A percentile compares a stretch with the other conserved stretches of the same genome.
phyloP scores from a whole-genome alignment of 257 asterid species.

The Solanum clarkiae region DNA sequence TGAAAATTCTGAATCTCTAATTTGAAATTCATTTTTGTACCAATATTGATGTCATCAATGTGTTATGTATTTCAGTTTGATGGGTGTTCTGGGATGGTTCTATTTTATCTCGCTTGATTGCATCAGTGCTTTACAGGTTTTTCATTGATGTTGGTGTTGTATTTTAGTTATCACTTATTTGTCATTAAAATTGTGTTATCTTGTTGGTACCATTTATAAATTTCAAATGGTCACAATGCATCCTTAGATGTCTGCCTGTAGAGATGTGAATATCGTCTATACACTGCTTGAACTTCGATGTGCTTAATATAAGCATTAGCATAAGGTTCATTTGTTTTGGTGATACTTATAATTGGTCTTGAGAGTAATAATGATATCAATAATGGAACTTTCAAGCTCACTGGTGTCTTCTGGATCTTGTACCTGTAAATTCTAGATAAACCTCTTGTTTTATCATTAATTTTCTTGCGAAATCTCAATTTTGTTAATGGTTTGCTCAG shows the following conservation, averaged over 20 bases:
- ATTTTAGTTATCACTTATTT: background rate
- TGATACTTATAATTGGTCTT: background rate
- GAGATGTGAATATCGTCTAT: background rate
- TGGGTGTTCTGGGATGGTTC: background rate
- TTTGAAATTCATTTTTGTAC: background rate
- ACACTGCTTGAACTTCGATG: background rate
- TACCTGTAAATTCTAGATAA: background rate
- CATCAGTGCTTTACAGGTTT: background rate
- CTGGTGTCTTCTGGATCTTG: background rate
- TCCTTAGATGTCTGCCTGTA: background rate
- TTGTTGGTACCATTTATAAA: background rate
- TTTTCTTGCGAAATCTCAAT: background rate
- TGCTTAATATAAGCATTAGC: background rate
- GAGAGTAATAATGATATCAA: background rate
- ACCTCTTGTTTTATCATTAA: conserved; percentile 6
- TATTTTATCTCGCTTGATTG: background rate
- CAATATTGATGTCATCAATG: background rate
- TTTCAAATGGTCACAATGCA: background rate
- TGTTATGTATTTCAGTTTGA: background rate
- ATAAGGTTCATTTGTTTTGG: background rate
- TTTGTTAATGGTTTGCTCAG: conserved; percentile 32
- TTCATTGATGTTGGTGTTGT: background rate
- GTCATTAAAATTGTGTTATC: background rate
- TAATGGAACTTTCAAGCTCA: background rate
- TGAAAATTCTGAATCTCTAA: background rate